A percentile compares a stretch with the other conserved stretches of the same genome.
Conservation (phyloP, 2,329 filamentous ascomycete species). For the Biscogniauxia marginata region DNA sequence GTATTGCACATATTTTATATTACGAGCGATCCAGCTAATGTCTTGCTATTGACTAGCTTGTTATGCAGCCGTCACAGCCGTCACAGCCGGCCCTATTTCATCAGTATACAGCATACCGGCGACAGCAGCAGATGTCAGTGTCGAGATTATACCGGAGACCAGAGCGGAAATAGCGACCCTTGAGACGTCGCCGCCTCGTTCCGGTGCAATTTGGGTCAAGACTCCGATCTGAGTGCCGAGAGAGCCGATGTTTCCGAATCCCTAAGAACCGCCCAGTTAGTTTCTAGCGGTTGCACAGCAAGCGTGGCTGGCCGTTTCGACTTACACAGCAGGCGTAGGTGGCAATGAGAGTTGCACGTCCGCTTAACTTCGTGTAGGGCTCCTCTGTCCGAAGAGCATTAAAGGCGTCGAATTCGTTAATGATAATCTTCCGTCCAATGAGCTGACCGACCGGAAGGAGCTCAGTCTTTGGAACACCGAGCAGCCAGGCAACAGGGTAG, state of each 20-base stretch:
- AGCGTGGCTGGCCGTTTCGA: constrained; percentile 8
- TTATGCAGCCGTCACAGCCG: background rate
- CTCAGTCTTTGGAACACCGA: constrained; percentile 65
- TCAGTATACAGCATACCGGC: constrained; percentile 64
- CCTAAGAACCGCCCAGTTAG: constrained; percentile 34
- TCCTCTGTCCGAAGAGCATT: constrained; percentile 48
- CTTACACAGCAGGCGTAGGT: constrained; percentile 76
- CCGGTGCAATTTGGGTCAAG: constrained; percentile 75
- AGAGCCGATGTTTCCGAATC: constrained; percentile 83
- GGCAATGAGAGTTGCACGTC: constrained; percentile 75
- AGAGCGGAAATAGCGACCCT: constrained; percentile 74
- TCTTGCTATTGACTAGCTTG: no score
- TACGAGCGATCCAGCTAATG: no score
- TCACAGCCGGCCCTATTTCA: constrained; percentile 5
- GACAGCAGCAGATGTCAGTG: constrained; percentile 74
- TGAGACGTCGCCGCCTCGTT: constrained; percentile 71
- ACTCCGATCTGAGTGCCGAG: constrained; percentile 90
- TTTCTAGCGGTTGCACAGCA: background rate
- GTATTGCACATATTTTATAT: background rate
- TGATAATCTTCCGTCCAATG: constrained; percentile 82
- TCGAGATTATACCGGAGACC: constrained; percentile 74
- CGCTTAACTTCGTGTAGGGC: constrained; percentile 57
- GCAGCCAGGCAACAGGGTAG: constrained; percentile 69
- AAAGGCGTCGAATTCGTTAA: constrained; percentile 82
- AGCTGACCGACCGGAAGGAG: constrained; percentile 73